phyloP scores from a whole-genome alignment of 1,284 basidiomycete species.

The Sanguinoderma infundibulare region DNA sequence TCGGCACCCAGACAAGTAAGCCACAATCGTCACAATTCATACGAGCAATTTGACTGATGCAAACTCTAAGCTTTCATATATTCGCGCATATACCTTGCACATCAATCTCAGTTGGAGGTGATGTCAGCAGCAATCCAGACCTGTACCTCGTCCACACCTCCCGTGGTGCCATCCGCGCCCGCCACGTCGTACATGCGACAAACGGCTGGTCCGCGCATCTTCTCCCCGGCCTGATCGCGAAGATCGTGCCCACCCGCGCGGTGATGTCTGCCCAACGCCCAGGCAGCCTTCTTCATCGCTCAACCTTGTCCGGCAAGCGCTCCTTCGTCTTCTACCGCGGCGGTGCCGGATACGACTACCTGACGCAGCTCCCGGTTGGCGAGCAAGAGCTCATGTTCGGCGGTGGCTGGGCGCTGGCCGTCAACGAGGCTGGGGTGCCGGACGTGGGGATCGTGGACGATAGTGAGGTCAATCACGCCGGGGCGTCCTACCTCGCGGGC shows the following conservation, averaged over 20 bases:
- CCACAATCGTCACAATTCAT: neutral
- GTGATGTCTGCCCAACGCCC: slow-evolving; percentile 72
- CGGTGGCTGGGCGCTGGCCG: slow-evolving; percentile 45
- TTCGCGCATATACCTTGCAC: slow-evolving; percentile 47
- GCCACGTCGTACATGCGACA: slow-evolving; percentile 78
- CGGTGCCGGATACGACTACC: slow-evolving; percentile 64
- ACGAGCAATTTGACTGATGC: neutral
- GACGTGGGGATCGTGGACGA: slow-evolving; percentile 52
- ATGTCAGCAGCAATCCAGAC: too few relatives aligned
- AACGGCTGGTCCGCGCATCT: slow-evolving; percentile 79
- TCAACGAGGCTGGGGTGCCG: slow-evolving; percentile 33
- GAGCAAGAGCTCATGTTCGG: slow-evolving; percentile 68
- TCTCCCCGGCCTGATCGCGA: slow-evolving; percentile 47
- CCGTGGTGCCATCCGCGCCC: slow-evolving; percentile 54
- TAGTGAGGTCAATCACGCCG: slow-evolving; percentile 36
- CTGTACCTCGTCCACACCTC: slow-evolving; percentile 53
- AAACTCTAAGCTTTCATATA: slow-evolving; percentile 41
- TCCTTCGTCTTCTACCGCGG: slow-evolving; percentile 64
- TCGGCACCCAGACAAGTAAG: slow-evolving; percentile 42
- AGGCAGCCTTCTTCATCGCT: slow-evolving; percentile 36
- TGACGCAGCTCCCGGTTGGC: slow-evolving; percentile 64
- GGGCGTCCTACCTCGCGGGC: slow-evolving; percentile 43
- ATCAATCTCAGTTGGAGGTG: slow-evolving; percentile 36
- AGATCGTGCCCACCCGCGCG: slow-evolving; percentile 59
- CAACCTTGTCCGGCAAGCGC: slow-evolving; percentile 42